Evolutionary conservation across 2,329 filamentous ascomycete genomes (phyloP), one percentile per base, ranked within the genome.

Genomic region (Massarina eburnea): DNA sequence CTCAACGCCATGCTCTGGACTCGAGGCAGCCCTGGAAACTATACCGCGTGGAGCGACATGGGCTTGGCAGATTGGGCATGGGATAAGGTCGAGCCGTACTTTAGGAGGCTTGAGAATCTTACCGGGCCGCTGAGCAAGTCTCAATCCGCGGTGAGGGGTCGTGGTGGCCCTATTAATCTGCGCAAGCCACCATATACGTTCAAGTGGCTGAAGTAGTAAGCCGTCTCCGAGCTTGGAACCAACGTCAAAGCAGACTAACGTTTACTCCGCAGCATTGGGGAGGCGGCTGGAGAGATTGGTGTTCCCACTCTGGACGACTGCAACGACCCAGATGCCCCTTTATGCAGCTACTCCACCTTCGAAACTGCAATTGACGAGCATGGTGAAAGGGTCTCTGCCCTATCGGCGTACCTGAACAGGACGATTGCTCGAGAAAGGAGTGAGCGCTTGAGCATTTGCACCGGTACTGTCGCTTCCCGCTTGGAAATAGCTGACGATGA

Each of bases 1-100:
- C 43, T 51, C 44, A 51, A 51, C 35, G 48, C 48, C 35, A 51
- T 51, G 43, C 44, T 51, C 21, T 51, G 44, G 48, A 51, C 48
- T 41, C 48, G 48, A 41, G 48, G 48, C 15, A 51, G 48, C 37
- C 43, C 48, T n/a, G 44, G 40, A 30, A 44, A 51, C 30, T 51
- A 51, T 44, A 47, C 27, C 2, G 34, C 15, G 24, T 51, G 48
- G 48, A 44, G 43, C 36, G 29, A 51, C 14, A 43, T 51, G 40
- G 48, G 48, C 5, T 41, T 51, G 20, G 30, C 32, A 20, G 44
- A 51, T 39, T 51, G 48, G 48, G 20, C 43, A 15, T 51, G 48
- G 48, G 44, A 51, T 19, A 46, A 47, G 41, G 48, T 51, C 35
- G 43, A 51, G 33, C 48, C 48, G 21, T 51, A 51, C 27, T 51